Percentiles rank a stretch among this genome's conserved stretches.
These are phyloP conservation scores for Capillidium rhysosporum DNA, from an alignment of 371 early-diverging fungal species.

Conservation along the genomic window DNA sequence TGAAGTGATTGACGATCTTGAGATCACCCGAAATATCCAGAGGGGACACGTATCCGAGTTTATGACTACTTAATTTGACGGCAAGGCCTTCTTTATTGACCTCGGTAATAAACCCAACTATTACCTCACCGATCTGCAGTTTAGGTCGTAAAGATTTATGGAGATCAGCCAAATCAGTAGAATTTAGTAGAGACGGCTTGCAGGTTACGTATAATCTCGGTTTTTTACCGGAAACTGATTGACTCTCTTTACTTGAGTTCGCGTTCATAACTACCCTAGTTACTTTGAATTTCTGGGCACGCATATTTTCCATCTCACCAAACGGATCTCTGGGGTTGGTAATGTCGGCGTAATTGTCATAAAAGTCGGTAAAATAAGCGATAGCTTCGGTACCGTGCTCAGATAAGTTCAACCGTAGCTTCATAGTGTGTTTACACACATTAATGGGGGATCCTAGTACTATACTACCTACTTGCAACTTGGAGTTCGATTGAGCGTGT, in stretches of 20 bases:
- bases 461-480: constrained; percentile 26
- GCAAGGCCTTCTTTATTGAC: constrained; percentile 18
- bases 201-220: constrained; percentile 12
- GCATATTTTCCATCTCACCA: constrained; percentile 15
- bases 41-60: constrained; percentile 22
- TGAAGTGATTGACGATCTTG: constrained; percentile 18
- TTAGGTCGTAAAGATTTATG: constrained; percentile 14
- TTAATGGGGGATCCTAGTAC: constrained; percentile 28
- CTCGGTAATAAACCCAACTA: constrained; percentile 33
- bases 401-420: constrained; percentile 19
- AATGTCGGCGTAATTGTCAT: constrained; percentile 20
- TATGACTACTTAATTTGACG: constrained; percentile 19
- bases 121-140: constrained; percentile 22
- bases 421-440: constrained; percentile 33
- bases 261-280: constrained; percentile 38
- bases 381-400: constrained; percentile 43
- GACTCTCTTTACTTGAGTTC: constrained; percentile 14
- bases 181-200: too few relatives aligned
- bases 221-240: constrained; percentile 35
- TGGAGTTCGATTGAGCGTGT: constrained; percentile 16
- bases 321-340: constrained; percentile 20
- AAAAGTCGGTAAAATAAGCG: constrained; percentile 38
- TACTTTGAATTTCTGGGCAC: constrained; percentile 29
- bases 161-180: neutral
- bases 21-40: constrained; percentile 25